phyloP scores from a whole-genome alignment of 306 rosid genomes.

The Dryas drummondii region DNA sequence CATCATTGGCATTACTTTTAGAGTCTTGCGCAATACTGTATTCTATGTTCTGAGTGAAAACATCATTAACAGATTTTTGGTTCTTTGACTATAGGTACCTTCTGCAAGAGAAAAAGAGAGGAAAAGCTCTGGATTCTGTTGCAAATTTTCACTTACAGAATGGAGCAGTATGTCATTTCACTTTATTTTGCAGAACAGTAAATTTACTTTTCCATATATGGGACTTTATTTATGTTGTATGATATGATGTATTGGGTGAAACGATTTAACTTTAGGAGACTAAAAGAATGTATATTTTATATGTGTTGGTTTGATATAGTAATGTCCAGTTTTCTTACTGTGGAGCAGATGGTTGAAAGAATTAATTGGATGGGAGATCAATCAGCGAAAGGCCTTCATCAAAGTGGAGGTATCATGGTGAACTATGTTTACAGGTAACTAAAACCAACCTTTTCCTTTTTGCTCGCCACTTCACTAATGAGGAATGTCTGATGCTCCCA shows the following conservation, averaged over 20 bases:
- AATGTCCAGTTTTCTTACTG: conserved; percentile 23
- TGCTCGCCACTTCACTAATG: background rate
- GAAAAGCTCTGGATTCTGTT: conserved; percentile 92
- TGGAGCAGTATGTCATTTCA: conserved; percentile 74
- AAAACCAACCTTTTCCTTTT: conserved; percentile 18
- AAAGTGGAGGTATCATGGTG: conserved; percentile 96
- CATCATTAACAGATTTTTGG: conserved; percentile 4
- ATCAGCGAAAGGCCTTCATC: conserved; percentile 75
- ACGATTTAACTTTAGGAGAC: background rate
- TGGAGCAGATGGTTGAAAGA: conserved; percentile 78
- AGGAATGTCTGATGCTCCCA: background rate
- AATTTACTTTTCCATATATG: conserved; percentile 13
- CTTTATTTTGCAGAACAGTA: conserved; percentile 10
- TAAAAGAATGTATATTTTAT: background rate
- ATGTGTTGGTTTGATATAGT: background rate
- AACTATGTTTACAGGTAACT: conserved; percentile 83
- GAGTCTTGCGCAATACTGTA: conserved; percentile 12
- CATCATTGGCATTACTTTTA: conserved; percentile 5
- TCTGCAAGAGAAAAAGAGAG: conserved; percentile 93
- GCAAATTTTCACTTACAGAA: conserved; percentile 97
- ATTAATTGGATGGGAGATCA: conserved; percentile 92
- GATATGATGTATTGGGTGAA: background rate
- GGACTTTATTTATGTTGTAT: background rate
- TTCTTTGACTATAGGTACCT: conserved; percentile 65
- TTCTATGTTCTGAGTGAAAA: conserved; percentile 3